Base-by-base conservation (phyloP, 805 yeast species). In the Martiniozyma abietophila region DNA sequence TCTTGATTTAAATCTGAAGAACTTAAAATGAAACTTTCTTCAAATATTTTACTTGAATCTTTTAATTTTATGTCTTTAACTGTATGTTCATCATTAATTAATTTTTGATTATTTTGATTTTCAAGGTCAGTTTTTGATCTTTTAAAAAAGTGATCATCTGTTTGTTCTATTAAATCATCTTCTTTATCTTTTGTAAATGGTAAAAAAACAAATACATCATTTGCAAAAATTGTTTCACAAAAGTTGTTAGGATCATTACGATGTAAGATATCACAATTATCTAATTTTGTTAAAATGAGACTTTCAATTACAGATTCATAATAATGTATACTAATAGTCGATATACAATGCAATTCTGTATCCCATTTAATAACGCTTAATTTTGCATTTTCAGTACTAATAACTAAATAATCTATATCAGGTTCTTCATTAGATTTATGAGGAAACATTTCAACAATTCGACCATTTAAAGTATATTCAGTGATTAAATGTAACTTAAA, bases 291-390 rank as follows among this genome's bases (percentile, higher is more conserved):
- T 31, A 67, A 59, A 2, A 76, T 66, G 8, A 65, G 48, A 22
- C 66, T 62, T 27, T 67, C 68, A 32, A 85, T 62, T 18, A 73
- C 72, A 28, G 74, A 71, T 47, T 89, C 96, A 54, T 88, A 92
- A 52, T 71, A 85, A 58, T 92, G 98, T 33, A 92, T 61, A 32
- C 95, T 81, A 1, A 74, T 67, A 0, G 96, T 83, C 18, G 69
- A 62, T n/a, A 89, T 62, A 1, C 69, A 47, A 43, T 73, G 64
- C n/a, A 47, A 51, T 4, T 49, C 54, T 4, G 56, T 53, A 47
- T 85, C 79, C 83, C 94, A 92, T 36, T 67, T 66, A 19, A 89
- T 56, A 12, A 88, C 57, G 1, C 94, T 81, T 25, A 86, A 48
- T 51, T 89, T 89, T 20, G 96, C 95, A 33, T 61, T 62, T 39